A percentile compares a stretch with the other conserved stretches of the same genome.
phyloP scores from a whole-genome alignment of 177 flowering plant species.

The Vitis hybrid region DNA sequence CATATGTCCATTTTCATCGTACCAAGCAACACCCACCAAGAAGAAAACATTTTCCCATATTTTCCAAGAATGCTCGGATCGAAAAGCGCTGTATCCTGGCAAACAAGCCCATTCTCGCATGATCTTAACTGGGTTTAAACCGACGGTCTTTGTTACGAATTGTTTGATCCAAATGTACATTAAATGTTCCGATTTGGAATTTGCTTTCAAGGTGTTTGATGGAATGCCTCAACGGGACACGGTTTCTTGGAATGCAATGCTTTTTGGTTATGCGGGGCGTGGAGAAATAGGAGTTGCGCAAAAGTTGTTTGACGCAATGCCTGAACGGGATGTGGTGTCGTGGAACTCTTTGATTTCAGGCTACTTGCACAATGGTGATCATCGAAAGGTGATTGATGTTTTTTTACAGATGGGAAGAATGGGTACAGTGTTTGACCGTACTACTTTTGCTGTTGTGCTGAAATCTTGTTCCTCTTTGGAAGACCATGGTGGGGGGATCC shows the following conservation, averaged over 20 bases:
- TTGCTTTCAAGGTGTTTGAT: constrained; percentile 65
- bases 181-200: constrained; percentile 42
- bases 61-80: constrained; percentile 59
- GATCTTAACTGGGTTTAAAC: constrained; percentile 63
- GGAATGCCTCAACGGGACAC: constrained; percentile 57
- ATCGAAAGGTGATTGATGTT: constrained; percentile 27
- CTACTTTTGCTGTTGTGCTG: constrained; percentile 59
- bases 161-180: constrained; percentile 72
- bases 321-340: constrained; percentile 61
- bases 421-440: constrained; percentile 41
- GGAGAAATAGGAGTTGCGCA: constrained; percentile 51
- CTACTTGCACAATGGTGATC: constrained; percentile 51
- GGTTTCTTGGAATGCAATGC: constrained; percentile 71
- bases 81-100: constrained; percentile 37
- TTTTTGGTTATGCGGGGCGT: constrained; percentile 46
- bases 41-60: constrained; percentile 53
- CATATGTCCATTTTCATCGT: constrained; percentile 13
- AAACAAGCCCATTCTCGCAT: constrained; percentile 71
- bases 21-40: constrained; percentile 21
- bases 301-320: constrained; percentile 55
- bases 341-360: constrained; percentile 84
- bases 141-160: constrained; percentile 64
- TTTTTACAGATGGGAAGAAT: constrained; percentile 47
- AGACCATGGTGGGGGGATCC: constrained; percentile 43
- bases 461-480: constrained; percentile 58